Base-by-base conservation (phyloP, 768 basidiomycete genomes). In the Pleurotus pulmonarius region DNA sequence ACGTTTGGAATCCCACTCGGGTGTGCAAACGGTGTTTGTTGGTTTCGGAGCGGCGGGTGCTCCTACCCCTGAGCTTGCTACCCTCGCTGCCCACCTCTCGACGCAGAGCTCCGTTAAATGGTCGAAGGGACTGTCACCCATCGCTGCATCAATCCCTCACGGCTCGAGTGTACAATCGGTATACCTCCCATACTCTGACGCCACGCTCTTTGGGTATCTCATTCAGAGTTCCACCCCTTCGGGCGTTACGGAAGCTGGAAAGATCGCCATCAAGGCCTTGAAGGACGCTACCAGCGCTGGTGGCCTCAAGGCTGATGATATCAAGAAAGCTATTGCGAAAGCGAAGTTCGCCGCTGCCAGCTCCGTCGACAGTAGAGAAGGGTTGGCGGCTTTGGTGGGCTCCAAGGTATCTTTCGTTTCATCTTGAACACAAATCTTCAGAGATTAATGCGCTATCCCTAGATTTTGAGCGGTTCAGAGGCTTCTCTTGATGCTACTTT, bases 101-200 rank as follows among this genome's bases (percentile, higher is more conserved):
- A 86, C 94, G 12, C 73, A 79, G 18, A 78, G 88, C 6, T 82
- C 90, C 37, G 77, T 98, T 67, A 98, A 98, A 73, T 98, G 95
- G 95, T 81, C 86, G 2, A 70, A 83, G 58, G 85, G 91, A 24
- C 64, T 82, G 12, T 87, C 92, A 2, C 83, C 90, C 9, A 74
- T 95, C 59, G 74, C 88, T 8, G 71, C 82, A 53, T 72, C 74
- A 49, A 67, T 88, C 18, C 85, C 86, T n/a, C 65, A 68, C 56
- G 80, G 82, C 43, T 76, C 88, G 1, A 80, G 80, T 22, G 89
- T 89, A 55, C 80, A 87, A 68, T 71, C 87, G 9, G 84, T 97
- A 53, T 83, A 91, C 66, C 77, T 94, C 11, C 87, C 90, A 12
- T 98, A 98, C 75, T 92, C 94, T 13, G 96, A 98, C 67, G 95